phyloP scores from a whole-genome alignment of 345 rosid species.

The Aethionema arabicum region DNA sequence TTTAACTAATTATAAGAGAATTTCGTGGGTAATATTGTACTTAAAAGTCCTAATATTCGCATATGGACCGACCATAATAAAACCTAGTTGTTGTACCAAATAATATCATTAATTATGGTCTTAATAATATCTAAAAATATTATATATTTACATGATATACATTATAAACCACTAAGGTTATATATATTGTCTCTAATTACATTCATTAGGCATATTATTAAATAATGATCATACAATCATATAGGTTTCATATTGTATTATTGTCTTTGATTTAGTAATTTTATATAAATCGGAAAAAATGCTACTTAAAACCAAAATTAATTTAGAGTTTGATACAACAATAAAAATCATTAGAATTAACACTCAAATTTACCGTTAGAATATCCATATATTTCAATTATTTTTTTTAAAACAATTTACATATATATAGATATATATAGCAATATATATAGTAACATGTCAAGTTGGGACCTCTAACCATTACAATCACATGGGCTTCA shows the following conservation, averaged over 20 bases:
- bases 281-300: too few relatives aligned
- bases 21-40: constrained; percentile 25
- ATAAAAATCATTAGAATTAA: not conserved
- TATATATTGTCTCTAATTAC: too few relatives aligned
- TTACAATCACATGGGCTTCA: constrained; percentile 65
- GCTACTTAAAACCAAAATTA: too few relatives aligned
- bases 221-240: too few relatives aligned
- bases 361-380: too few relatives aligned
- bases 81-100: constrained; percentile 34
- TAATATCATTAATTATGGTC: constrained; percentile 15
- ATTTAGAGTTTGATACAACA: too few relatives aligned
- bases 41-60: constrained; percentile 34
- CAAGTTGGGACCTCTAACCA: constrained; percentile 35
- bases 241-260: too few relatives aligned
- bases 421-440: not conserved
- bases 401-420: too few relatives aligned
- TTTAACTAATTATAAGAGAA: not conserved
- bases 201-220: too few relatives aligned
- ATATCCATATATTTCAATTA: too few relatives aligned
- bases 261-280: too few relatives aligned
- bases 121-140: constrained; percentile 9
- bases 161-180: too few relatives aligned
- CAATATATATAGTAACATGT: constrained; percentile 17
- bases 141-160: constrained; percentile 3
- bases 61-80: constrained; percentile 40